These are phyloP conservation scores for Linaria vulgaris DNA, from an alignment of 257 asterid genomes.

Conservation along the genomic window DNA sequence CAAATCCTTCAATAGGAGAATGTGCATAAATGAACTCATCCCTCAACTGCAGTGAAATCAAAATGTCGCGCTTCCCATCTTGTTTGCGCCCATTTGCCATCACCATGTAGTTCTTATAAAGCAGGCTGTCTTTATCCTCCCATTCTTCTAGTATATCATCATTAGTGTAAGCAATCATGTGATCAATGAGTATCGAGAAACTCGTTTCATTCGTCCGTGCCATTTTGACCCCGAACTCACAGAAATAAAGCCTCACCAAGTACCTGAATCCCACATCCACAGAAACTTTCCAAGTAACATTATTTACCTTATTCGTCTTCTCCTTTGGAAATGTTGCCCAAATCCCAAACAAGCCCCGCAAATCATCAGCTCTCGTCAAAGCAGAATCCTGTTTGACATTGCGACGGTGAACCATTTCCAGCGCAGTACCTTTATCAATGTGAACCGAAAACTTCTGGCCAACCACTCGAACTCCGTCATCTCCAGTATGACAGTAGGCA, in stretches of 20 bases:
- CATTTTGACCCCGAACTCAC: conserved; percentile 25
- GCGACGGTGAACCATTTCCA: conserved; percentile 49
- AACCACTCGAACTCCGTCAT: conserved; percentile 40
- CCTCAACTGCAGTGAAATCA: conserved; percentile 40
- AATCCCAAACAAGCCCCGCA: conserved; percentile 35
- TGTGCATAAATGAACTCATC: conserved; percentile 22
- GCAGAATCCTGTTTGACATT: conserved; percentile 46
- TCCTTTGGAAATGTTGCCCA: conserved; percentile 38
- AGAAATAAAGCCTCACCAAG: conserved; percentile 60
- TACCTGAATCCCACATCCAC: conserved; percentile 65
- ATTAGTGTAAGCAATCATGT: conserved; percentile 35
- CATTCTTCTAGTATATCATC: conserved; percentile 41
- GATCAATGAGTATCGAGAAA: conserved; percentile 40
- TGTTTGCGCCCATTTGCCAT: conserved; percentile 52
- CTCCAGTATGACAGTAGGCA: conserved; percentile 46
- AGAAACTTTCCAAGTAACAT: conserved; percentile 37
- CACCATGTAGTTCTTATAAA: conserved; percentile 54
- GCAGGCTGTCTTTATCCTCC: conserved; percentile 34
- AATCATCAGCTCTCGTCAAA: conserved; percentile 34
- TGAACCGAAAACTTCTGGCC: conserved; percentile 47
- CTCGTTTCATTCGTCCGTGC: conserved; percentile 31
- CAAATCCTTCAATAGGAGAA: conserved; percentile 61
- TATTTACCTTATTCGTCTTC: conserved; percentile 22
- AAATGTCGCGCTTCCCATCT: conserved; percentile 46
- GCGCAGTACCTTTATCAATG: conserved; percentile 54